These are phyloP conservation scores for Fusarium nelsonii DNA, from an alignment of 2,329 filamentous ascomycete genomes.

Conservation along the genomic window DNA sequence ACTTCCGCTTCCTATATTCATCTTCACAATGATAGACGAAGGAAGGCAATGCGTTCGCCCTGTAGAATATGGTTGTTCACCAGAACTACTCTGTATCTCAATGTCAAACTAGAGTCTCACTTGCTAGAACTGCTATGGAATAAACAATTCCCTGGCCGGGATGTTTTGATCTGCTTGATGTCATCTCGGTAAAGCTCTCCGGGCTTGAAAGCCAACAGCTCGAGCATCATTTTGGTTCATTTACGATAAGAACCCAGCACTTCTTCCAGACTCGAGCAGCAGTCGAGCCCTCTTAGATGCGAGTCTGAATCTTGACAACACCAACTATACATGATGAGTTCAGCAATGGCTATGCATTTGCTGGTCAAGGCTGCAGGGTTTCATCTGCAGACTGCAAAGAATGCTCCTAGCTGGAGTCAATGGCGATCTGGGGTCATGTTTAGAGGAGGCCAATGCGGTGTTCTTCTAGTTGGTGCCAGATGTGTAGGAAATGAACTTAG, in stretches of 20 bases:
- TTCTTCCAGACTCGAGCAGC: not conserved
- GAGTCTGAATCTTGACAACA: slow-evolving; percentile 1
- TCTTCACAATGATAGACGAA: not conserved
- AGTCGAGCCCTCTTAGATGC: not conserved
- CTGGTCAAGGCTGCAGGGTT: not conserved
- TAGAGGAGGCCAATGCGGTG: not conserved
- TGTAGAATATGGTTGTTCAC: too few species aligned
- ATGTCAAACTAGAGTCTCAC: not conserved
- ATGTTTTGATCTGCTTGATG: not conserved
- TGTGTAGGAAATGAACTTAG: not conserved
- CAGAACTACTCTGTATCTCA: too few species aligned
- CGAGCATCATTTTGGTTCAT: not conserved
- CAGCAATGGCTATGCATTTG: not conserved
- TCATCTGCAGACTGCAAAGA: not conserved
- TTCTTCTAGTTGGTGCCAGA: slow-evolving; percentile 1
- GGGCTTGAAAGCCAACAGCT: not conserved
- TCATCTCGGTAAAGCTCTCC: not conserved
- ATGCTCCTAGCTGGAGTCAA: not conserved
- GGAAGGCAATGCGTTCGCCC: too few species aligned
- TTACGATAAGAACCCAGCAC: not conserved
- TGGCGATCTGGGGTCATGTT: not conserved
- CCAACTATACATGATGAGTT: not conserved
- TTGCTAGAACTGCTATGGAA: not conserved
- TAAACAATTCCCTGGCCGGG: not conserved
- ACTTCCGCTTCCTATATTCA: not conserved